A percentile compares a stretch with the other conserved stretches of the same genome.
phyloP scores from a whole-genome alignment of 495 filamentous ascomycete genomes.

The Neurospora sp. region DNA sequence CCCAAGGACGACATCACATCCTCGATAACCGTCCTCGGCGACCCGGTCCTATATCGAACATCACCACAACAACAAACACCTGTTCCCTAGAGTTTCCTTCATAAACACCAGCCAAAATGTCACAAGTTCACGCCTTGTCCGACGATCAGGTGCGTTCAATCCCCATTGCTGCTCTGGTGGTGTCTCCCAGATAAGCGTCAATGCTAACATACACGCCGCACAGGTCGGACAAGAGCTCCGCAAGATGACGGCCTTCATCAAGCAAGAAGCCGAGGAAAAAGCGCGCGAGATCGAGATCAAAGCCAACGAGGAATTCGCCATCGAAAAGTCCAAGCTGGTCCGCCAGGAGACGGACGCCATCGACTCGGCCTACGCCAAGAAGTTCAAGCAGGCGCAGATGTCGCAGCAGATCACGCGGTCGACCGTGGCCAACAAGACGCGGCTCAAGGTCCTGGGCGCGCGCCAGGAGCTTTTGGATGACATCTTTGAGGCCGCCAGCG shows the following conservation, averaged over 20 bases:
- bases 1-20: neutral
- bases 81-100: slow-evolving; percentile 15
- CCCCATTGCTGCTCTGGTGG: too few species aligned
- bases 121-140: slow-evolving; percentile 83
- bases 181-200: neutral
- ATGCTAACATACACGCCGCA: slow-evolving; percentile 20
- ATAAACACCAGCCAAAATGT: slow-evolving; percentile 53
- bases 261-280: slow-evolving; percentile 94
- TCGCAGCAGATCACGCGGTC: slow-evolving; percentile 94
- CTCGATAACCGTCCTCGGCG: neutral
- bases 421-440: slow-evolving; percentile 88
- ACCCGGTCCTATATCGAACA: neutral
- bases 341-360: slow-evolving; percentile 87
- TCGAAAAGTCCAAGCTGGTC: slow-evolving; percentile 97
- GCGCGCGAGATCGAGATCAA: slow-evolving; percentile 93
- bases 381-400: slow-evolving; percentile 94
- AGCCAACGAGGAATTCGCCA: slow-evolving; percentile 95
- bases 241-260: slow-evolving; percentile 99
- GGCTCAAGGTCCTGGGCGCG: slow-evolving; percentile 73
- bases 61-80: neutral
- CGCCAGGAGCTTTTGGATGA: slow-evolving; percentile 84
- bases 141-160: slow-evolving; percentile 65
- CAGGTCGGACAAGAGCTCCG: slow-evolving; percentile 91
- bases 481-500: slow-evolving; percentile 73
- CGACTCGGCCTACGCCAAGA: slow-evolving; percentile 88